Percentiles rank a stretch among this genome's conserved stretches.
These are phyloP conservation scores for Trametes pubescens DNA, from an alignment of 1,284 basidiomycete genomes.

Conservation along the genomic window DNA sequence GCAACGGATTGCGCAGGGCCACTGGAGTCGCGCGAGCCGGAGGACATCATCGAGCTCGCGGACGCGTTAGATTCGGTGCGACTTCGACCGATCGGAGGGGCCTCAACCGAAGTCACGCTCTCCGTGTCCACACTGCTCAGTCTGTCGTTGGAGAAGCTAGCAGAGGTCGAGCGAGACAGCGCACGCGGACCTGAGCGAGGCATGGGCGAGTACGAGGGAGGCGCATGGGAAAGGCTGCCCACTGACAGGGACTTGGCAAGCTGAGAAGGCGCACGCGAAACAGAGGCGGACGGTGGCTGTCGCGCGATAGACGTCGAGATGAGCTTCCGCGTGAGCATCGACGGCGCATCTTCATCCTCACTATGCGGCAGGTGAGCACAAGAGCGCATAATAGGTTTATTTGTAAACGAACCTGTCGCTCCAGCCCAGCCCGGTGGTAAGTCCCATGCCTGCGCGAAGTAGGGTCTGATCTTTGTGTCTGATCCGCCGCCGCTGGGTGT, in stretches of 20 bases:
- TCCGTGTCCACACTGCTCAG: conserved; percentile 24
- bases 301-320: conserved; percentile 65
- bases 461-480: conserved; percentile 78
- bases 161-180: conserved; percentile 31
- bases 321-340: conserved; percentile 71
- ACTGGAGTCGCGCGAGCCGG: conserved; percentile 33
- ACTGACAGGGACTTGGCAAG: conserved; percentile 28
- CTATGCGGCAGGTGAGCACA: conserved; percentile 43
- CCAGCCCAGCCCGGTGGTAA: conserved; percentile 86
- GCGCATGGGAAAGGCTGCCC: conserved; percentile 25
- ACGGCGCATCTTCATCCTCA: conserved; percentile 85
- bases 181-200: conserved; percentile 15
- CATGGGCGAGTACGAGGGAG: conserved; percentile 19
- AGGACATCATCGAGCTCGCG: conserved; percentile 30
- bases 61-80: conserved; percentile 34
- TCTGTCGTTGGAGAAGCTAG: conserved; percentile 24
- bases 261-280: conserved; percentile 32
- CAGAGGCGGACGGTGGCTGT: conserved; percentile 34
- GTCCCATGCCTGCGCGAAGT: conserved; percentile 73
- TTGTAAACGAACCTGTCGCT: conserved; percentile 70
- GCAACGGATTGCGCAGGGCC: conserved; percentile 27
- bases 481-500: conserved; percentile 66
- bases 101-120: conserved; percentile 23
- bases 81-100: conserved; percentile 14
- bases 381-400: too few species aligned